Evolutionary conservation across 192 early-diverging fungal genomes (phyloP), one percentile per base, ranked within the genome.

Genomic region (Haplosporangium gracile): DNA sequence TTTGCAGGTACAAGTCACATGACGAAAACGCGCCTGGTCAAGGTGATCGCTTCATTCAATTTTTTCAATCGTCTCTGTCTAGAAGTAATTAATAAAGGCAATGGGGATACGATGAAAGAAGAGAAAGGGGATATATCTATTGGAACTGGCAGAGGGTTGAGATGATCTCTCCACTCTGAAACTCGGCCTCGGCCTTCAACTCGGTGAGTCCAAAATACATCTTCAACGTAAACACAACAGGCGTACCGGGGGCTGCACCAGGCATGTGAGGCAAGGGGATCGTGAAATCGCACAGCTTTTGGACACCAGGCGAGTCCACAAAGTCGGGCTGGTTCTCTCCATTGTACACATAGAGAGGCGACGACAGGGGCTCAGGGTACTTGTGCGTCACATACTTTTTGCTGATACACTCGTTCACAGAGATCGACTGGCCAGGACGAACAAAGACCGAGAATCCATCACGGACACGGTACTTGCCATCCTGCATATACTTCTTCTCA

Each of bases 381-480:
- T 85, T 85, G 83, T 85, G 83, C 0, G 83, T 92, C 34, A 92
- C 85, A 60, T 90, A 92, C 74, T 92, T 92, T 85, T 92, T 92
- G 72, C 88, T 89, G 40, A 92, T 87, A 39, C 88, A 89, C 45
- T 92, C 90, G 73, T 92, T 88, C 29, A 89, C 90, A 63, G 90
- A 84, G 57, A 92, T 88, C 10, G 88, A 83, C 49, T 85, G 83
- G 8, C 83, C 83, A 36, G 83, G 83, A 22, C 83, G 83, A 11
- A 85, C 83, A 80, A 85, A 85, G 57, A 85, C 75, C 16, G 83
- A 85, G 75, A 85, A 85, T 7, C 83, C 83, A 57, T 85, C 83
- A 2, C 83, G 83, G 39, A 85, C 83, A 74, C 83, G 83, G 70
- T 85, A 85, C 63, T 85, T 85, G 68, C 83, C 83, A 74, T 85